Conservation (phyloP, 1,139 yeast genomes). For the Arxiozyma slooffiae region DNA sequence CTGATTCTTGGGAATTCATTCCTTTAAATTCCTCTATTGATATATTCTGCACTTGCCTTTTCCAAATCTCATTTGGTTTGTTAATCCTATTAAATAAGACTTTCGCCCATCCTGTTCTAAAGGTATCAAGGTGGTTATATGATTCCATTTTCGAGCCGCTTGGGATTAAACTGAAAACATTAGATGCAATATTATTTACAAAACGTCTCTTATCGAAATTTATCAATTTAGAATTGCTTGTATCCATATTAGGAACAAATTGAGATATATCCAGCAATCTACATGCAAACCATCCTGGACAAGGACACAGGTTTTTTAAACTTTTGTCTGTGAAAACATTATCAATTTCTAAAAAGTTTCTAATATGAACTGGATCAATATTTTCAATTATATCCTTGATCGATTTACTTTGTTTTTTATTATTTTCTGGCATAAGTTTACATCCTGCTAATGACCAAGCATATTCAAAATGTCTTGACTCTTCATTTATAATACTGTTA, state of each 20-base stretch:
- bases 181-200: constrained; percentile 46
- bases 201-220: constrained; percentile 64
- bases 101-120: constrained; percentile 14
- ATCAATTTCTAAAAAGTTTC: constrained; percentile 26
- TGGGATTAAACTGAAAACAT: constrained; percentile 38
- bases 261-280: constrained; percentile 56
- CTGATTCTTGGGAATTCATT: constrained; percentile 28
- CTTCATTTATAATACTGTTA: constrained; percentile 72
- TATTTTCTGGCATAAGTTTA: constrained; percentile 6
- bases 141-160: constrained; percentile 10
- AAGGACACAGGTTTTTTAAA: constrained; percentile 54
- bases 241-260: constrained; percentile 57
- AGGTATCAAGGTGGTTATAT: constrained; percentile 2
- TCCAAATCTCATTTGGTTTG: constrained; percentile 14
- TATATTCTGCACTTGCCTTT: constrained; percentile 31
- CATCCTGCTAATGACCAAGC: constrained; percentile 23
- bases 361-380: constrained; percentile 19
- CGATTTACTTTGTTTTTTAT: constrained; percentile 8
- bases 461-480: constrained; percentile 50
- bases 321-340: constrained; percentile 38
- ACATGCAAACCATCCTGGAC: constrained; percentile 71
- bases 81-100: constrained; percentile 18
- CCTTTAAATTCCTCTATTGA: constrained; percentile 38
- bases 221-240: constrained; percentile 46
- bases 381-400: constrained; percentile 16